phyloP scores from a whole-genome alignment of 2,329 filamentous ascomycete species.

The Orbilia ellipsospora region DNA sequence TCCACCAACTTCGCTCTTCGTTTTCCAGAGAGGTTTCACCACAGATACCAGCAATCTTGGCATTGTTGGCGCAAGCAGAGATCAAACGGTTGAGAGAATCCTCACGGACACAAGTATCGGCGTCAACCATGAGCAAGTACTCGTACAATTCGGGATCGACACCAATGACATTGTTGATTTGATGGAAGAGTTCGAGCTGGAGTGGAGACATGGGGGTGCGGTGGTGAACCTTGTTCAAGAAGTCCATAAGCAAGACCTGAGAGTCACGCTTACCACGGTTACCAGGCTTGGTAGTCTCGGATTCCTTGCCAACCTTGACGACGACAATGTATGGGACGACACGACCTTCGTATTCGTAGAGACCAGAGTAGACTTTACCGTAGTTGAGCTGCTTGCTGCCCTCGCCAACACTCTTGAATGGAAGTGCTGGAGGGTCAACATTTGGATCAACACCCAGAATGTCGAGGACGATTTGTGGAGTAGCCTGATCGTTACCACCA shows the following conservation, averaged over 20 bases:
- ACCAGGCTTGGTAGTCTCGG: slow-evolving; percentile 93
- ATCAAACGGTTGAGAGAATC: slow-evolving; percentile 94
- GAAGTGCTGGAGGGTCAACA: slow-evolving; percentile 90
- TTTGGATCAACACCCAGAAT: slow-evolving; percentile 97
- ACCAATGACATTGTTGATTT: slow-evolving; percentile 98
- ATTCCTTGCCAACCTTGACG: slow-evolving; percentile 97
- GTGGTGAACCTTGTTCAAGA: slow-evolving; percentile 97
- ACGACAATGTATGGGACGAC: slow-evolving; percentile 96
- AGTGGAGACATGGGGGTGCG: slow-evolving; percentile 93
- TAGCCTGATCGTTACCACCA: slow-evolving; percentile 93
- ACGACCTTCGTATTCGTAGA: slow-evolving; percentile 88
- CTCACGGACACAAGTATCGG: slow-evolving; percentile 91
- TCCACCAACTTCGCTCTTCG: slow-evolving; percentile 95
- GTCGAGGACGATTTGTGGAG: slow-evolving; percentile 96
- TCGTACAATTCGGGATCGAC: slow-evolving; percentile 98
- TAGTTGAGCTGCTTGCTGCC: slow-evolving; percentile 96
- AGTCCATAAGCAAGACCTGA: slow-evolving; percentile 94
- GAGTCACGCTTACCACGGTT: slow-evolving; percentile 99
- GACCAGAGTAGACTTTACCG: slow-evolving; percentile 96
- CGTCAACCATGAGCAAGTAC: slow-evolving; percentile 96
- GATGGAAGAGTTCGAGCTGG: slow-evolving; percentile 97
- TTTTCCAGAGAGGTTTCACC: slow-evolving; percentile 97
- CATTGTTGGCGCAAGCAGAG: slow-evolving; percentile 89
- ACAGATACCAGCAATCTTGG: slow-evolving; percentile 96
- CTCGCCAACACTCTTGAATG: slow-evolving; percentile 90